Percentiles rank a stretch among this genome's conserved stretches.
Conservation (phyloP, 257 asterid genomes). For the Solanum lignicaule region DNA sequence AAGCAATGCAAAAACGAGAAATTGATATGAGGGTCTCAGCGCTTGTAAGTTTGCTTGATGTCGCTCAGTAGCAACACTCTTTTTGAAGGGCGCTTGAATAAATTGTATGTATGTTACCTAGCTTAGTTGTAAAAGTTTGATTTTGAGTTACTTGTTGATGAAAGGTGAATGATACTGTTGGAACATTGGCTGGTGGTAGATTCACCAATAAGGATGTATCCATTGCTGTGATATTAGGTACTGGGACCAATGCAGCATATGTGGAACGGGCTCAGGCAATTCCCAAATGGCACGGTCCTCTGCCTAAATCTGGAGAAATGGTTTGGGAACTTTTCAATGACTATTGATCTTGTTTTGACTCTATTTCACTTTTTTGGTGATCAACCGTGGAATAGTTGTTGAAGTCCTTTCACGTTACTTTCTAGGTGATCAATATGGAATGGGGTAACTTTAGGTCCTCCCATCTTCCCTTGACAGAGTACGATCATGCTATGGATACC, state of each 20-base stretch:
- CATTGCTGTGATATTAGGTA: slow-evolving; percentile 55
- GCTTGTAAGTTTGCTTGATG: slow-evolving; percentile 27
- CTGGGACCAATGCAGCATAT: slow-evolving; percentile 63
- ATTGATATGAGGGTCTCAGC: slow-evolving; percentile 61
- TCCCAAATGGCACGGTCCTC: slow-evolving; percentile 59
- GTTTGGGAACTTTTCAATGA: slow-evolving; percentile 20
- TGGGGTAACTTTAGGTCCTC: slow-evolving; percentile 96
- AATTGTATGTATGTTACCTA: background rate
- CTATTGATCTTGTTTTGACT: background rate
- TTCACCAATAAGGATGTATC: slow-evolving; percentile 33
- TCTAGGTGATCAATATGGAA: slow-evolving; percentile 88
- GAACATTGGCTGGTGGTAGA: slow-evolving; percentile 67
- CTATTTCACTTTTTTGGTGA: background rate
- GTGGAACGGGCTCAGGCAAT: slow-evolving; percentile 63
- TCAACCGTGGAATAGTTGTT: background rate
- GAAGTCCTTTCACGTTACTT: background rate
- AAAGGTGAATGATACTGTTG: slow-evolving; percentile 66
- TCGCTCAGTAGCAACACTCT: background rate
- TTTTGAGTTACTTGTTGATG: slow-evolving; percentile 1
- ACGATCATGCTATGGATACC: slow-evolving; percentile 53
- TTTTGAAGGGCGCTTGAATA: background rate
- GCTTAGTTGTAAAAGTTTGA: background rate
- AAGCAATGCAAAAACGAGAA: slow-evolving; percentile 52
- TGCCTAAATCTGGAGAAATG: slow-evolving; percentile 79
- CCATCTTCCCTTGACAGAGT: slow-evolving; percentile 80